Base-by-base conservation (phyloP, 139 green algal species). In the Auxenochlorella pyrenoidosa region DNA sequence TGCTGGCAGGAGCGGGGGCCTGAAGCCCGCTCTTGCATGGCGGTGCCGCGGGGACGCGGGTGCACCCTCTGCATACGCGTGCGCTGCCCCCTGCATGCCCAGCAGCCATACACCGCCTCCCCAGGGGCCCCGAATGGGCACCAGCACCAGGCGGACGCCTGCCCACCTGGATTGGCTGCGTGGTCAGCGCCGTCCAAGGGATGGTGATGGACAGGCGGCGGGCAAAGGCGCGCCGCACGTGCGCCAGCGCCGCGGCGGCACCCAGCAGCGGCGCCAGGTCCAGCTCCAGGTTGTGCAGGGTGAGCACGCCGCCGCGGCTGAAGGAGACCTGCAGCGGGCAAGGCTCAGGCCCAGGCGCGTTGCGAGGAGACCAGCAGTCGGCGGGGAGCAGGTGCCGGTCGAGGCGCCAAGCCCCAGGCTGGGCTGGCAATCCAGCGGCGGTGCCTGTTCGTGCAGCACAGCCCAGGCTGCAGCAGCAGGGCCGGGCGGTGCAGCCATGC, bases 211-310 rank as follows among this genome's bases (percentile, higher is more conserved):
- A 80, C 21, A 94, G 89, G 77, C 89, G 47, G 38, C 82, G 36
- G 3, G 90, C 92, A 83, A 91, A 93, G 26, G 92, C 92, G 24
- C 90, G 71, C 16, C 87, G 75, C 38, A 94, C 90, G 12, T n/a
- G 44, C 3, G 63, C 60, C 36, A 93, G 44, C 8, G 54, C 44
- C 0, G 85, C 86, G 10, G 92, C 54, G 5, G 78, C 36, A 5
- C 65, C 71, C 71, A 91, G 65, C n/a, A 92, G 43, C 5, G 58
- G 32, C 3, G 90, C 87, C 36, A 94, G 59, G 63, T 93, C 87
- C 6, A 94, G 86, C 86, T 94, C 92, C 73, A 94, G 86, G 75
- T 93, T 91, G 72, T 92, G 88, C 79, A 94, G 75, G 5, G 87
- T 77, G 36, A 92, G 58, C 24, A 38, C 40, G n/a, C 77, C 83